Conservation (phyloP, 2,329 filamentous ascomycete species). For the Pleomassaria siparia region DNA sequence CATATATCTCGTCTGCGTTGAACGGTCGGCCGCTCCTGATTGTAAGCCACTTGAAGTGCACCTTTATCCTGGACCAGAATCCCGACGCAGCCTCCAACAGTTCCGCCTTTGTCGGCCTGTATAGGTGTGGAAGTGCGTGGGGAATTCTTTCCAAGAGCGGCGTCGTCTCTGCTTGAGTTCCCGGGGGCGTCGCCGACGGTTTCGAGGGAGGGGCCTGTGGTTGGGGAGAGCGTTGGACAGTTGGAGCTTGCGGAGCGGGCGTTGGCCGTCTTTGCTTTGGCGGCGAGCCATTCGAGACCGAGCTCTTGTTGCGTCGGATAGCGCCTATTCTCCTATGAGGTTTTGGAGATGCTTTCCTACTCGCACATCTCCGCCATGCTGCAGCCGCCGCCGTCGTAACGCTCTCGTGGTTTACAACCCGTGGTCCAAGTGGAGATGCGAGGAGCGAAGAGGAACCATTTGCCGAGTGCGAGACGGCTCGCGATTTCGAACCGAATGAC, state of each 20-base stretch:
- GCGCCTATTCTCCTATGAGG: conserved; percentile 15
- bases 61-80: conserved; percentile 85
- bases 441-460: conserved; percentile 5
- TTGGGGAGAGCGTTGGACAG: conserved; percentile 35
- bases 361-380: conserved; percentile 34
- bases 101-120: conserved; percentile 91
- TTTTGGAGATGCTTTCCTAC: conserved; percentile 22
- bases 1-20: conserved; percentile 94
- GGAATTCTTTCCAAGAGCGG: conserved; percentile 59
- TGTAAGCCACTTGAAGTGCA: conserved; percentile 97
- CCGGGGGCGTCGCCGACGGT: conserved; percentile 18
- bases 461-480: not conserved
- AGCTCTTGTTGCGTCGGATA: conserved; percentile 42
- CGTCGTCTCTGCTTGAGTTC: conserved; percentile 33
- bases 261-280: conserved; percentile 21
- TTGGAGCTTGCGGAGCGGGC: conserved; percentile 27
- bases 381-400: conserved; percentile 27
- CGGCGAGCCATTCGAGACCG: conserved; percentile 28
- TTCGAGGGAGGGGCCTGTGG: conserved; percentile 29
- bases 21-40: conserved; percentile 92
- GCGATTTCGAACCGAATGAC: conserved; percentile 13
- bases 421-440: conserved; percentile 12
- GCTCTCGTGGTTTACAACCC: conserved; percentile 15
- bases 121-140: conserved; percentile 64
- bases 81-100: conserved; percentile 86